phyloP scores from a whole-genome alignment of 179 eudicot genomes.

The Beta macrorhiza region DNA sequence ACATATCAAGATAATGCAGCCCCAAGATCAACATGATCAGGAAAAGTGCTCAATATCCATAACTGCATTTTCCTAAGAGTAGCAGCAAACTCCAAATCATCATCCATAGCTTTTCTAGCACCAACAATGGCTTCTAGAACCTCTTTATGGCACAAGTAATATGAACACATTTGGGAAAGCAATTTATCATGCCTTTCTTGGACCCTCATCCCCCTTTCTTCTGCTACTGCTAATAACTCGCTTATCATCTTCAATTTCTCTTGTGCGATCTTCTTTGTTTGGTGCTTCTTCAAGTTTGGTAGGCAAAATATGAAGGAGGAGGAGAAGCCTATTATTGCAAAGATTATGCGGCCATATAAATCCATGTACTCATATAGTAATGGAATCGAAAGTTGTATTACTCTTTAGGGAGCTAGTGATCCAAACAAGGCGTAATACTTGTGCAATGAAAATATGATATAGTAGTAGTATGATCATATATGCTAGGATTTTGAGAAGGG shows the following conservation, averaged over 20 bases:
- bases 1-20: conserved; percentile 15
- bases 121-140: conserved; percentile 40
- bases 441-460: background rate
- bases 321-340: conserved; percentile 38
- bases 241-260: conserved; percentile 37
- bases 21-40: conserved; percentile 23
- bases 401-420: background rate
- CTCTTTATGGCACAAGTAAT: conserved; percentile 40
- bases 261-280: conserved; percentile 8
- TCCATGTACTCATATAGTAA: background rate
- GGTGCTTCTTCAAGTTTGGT: conserved; percentile 33
- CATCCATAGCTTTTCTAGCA: conserved; percentile 31
- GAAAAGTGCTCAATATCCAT: conserved; percentile 29
- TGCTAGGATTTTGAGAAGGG: conserved; percentile 5
- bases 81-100: conserved; percentile 28
- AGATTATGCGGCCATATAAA: conserved; percentile 1
- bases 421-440: background rate
- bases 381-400: background rate
- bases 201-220: conserved; percentile 38
- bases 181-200: conserved; percentile 58
- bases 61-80: conserved; percentile 32
- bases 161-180: conserved; percentile 40
- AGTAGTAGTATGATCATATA: background rate
- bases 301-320: conserved; percentile 31
- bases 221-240: conserved; percentile 43